Conservation (phyloP, 768 basidiomycete genomes). For the Piloderma croceum region DNA sequence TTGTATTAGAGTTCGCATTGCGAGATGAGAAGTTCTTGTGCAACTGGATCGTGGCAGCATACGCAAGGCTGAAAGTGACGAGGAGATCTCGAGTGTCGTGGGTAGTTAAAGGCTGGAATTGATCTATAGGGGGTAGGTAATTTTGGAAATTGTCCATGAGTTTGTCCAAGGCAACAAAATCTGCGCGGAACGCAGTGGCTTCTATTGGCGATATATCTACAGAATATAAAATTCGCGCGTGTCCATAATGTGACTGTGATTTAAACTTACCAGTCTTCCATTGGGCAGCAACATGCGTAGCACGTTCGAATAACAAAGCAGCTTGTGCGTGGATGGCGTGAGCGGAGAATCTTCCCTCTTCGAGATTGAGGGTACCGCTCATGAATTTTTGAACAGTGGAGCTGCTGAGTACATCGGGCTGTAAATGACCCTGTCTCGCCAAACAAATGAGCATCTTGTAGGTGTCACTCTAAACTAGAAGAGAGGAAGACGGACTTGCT, state of each 20-base stretch:
- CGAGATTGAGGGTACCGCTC: constrained; percentile 6
- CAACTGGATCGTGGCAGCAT: constrained; percentile 48
- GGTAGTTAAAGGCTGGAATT: too few relatives aligned
- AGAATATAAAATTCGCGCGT: neutral
- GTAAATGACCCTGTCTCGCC: constrained; percentile 14
- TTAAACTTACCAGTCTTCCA: constrained; percentile 28
- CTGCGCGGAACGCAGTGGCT: constrained; percentile 35
- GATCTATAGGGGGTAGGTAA: constrained; percentile 26
- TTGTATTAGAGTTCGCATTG: too few relatives aligned
- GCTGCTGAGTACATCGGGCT: constrained; percentile 12
- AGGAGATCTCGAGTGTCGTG: constrained; percentile 30
- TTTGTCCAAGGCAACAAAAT: constrained; percentile 41
- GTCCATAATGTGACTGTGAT: constrained; percentile 30
- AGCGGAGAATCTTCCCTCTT: constrained; percentile 20
- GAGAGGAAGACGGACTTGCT: constrained; percentile 12
- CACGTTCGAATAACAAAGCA: constrained; percentile 32
- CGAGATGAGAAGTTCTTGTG: constrained; percentile 43
- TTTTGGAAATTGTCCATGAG: constrained; percentile 42
- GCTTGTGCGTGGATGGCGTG: constrained; percentile 21
- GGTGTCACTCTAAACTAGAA: neutral
- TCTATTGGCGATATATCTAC: constrained; percentile 40
- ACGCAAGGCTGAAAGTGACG: constrained; percentile 43
- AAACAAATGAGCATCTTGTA: neutral
- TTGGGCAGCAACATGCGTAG: constrained; percentile 20
- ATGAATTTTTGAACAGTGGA: neutral